Base-by-base conservation (phyloP, 352 stramenopile genomes). In the Phytopythium ostracodes region DNA sequence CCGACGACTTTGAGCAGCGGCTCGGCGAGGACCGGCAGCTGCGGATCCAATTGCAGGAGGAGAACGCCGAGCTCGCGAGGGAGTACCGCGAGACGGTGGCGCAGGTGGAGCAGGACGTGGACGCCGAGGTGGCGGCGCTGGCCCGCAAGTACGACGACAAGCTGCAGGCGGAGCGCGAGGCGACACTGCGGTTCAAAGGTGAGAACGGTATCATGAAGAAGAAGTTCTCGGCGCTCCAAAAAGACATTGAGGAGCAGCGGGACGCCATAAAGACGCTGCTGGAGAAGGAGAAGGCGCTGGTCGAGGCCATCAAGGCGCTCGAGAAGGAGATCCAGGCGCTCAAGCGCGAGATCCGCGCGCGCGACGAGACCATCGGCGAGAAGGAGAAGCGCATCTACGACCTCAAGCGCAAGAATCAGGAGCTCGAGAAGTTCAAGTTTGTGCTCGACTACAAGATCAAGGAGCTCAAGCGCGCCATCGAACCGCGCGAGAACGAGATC, bases 361-460 rank as follows among this genome's bases (percentile, higher is more conserved):
- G 94, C 11, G 94, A 98, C 62, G 94, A 98, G 66, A 98, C 94
- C 12, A 98, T 98, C 56, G 75, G 82, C 20, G 94, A 98, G 53
- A 98, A 98, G 70, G 94, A 98, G 60, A 97, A 97, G 56, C 83
- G 91, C 59, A 98, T 98, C 58, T 97, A 96, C 60, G 93, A 98
- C 59, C 72, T 98, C 1, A 97, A 97, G 60, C 98, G 97, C 76
- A 98, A 98, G 68, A 98, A 98, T 60, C 92, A 98, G 58, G 90
- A 98, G 70, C 81, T 98, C 18, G 94, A 98, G 49, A 98, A 98
- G 67, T 98, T 98, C 72, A 97, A 97, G 68, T 98, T 98, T 68
- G 94, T 98, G 24, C 72, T 98, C 12, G 93, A 98, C 68, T 98
- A 98, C 78, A 98, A 98, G 72, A 98, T 98, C 68, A 98, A 98